Evolutionary conservation across 176 grass and related monocot genomes (phyloP).

Genomic region (Ensete ventricosum): DNA sequence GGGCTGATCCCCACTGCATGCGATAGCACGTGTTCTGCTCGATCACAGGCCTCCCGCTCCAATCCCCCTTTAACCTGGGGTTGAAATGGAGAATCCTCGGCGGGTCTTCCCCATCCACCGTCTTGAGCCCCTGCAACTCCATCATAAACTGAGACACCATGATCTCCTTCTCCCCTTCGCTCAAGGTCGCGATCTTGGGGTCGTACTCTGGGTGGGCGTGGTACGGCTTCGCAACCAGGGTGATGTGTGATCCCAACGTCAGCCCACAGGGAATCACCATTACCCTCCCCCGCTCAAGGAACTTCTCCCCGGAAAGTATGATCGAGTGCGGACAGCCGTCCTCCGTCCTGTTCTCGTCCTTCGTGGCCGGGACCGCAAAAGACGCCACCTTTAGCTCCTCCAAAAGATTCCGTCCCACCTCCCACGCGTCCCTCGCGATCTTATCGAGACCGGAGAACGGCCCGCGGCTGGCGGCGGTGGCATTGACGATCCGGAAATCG

Average conservation of each 20-base stretch:
- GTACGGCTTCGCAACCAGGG: slow-evolving; percentile 59
- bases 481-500: background rate
- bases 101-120: slow-evolving; percentile 84
- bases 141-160: slow-evolving; percentile 98
- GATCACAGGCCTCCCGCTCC: slow-evolving; percentile 64
- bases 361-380: background rate
- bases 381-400: slow-evolving; percentile 4
- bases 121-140: slow-evolving; percentile 70
- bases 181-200: slow-evolving; percentile 50
- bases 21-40: slow-evolving; percentile 98
- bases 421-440: slow-evolving; percentile 8
- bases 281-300: slow-evolving; percentile 28
- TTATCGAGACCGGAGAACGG: slow-evolving; percentile 2
- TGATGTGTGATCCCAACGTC: slow-evolving; percentile 76
- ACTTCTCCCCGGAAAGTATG: slow-evolving; percentile 23
- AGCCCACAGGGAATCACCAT: slow-evolving; percentile 81
- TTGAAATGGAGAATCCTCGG: slow-evolving; percentile 93
- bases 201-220: slow-evolving; percentile 36
- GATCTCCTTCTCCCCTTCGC: slow-evolving; percentile 35
- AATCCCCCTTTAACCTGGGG: slow-evolving; percentile 85
- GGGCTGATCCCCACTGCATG: slow-evolving; percentile 81
- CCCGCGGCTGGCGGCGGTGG: background rate
- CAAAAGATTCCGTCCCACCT: background rate
- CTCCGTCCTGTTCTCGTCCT: slow-evolving; percentile 1
- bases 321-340: slow-evolving; percentile 46